Evolutionary conservation across 805 yeast species (phyloP).

Genomic region (Lachancea dasiensis): DNA sequence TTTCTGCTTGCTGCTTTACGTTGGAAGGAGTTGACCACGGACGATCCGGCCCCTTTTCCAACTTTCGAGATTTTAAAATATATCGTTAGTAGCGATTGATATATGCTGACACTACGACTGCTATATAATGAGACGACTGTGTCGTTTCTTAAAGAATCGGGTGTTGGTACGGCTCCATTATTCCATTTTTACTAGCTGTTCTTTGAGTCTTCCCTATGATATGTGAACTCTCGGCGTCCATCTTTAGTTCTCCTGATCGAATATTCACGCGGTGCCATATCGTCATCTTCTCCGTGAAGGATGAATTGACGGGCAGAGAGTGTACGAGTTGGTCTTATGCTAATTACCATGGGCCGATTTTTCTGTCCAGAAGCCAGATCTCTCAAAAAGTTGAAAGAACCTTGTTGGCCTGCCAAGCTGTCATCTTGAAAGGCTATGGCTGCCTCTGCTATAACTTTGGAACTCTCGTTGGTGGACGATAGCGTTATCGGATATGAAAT

Average conservation of each 20-base stretch:
- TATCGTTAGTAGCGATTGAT: not conserved
- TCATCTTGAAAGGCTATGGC: slow-evolving; percentile 15
- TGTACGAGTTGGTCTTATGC: slow-evolving; percentile 12
- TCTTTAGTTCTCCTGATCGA: slow-evolving; percentile 13
- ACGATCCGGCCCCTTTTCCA: slow-evolving; percentile 5
- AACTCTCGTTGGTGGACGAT: slow-evolving; percentile 9
- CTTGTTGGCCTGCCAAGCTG: slow-evolving; percentile 1
- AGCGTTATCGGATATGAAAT: slow-evolving; percentile 17
- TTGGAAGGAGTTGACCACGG: not conserved
- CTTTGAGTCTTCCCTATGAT: slow-evolving; percentile 3
- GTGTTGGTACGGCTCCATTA: too few relatives aligned
- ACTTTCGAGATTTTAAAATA: slow-evolving; percentile 1
- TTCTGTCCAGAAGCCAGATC: slow-evolving; percentile 4
- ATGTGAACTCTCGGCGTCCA: slow-evolving; percentile 24
- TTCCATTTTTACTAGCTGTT: not conserved
- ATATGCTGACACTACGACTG: not conserved
- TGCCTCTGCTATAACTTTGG: slow-evolving; percentile 16
- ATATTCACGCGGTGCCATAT: slow-evolving; percentile 14
- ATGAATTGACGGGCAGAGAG: slow-evolving; percentile 17
- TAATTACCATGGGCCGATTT: slow-evolving; percentile 19
- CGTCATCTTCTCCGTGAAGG: slow-evolving; percentile 19
- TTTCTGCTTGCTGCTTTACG: too few relatives aligned
- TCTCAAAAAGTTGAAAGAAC: slow-evolving; percentile 1
- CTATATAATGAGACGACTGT: not conserved
- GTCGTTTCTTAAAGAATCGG: not conserved